phyloP scores from a whole-genome alignment of 2,329 filamentous ascomycete species.

The Falciphora oryzae region DNA sequence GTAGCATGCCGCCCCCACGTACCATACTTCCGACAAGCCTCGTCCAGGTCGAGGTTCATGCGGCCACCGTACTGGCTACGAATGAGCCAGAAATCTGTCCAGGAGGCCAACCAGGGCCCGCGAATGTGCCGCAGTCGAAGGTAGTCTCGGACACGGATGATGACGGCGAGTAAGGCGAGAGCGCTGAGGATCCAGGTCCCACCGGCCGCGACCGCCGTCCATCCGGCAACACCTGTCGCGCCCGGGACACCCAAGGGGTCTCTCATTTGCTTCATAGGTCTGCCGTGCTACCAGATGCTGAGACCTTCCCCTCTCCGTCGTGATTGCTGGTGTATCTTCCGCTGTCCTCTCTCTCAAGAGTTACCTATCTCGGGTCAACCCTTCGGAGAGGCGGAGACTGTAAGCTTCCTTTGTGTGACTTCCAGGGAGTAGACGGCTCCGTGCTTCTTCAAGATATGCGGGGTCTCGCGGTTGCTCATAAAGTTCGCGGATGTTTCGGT shows the following conservation, averaged over 20 bases:
- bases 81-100: constrained; percentile 26
- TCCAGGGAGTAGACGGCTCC: not conserved
- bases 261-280: not conserved
- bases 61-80: constrained; percentile 20
- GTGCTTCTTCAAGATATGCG: not conserved
- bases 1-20: not conserved
- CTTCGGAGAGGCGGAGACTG: not conserved
- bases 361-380: too few relatives aligned
- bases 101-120: constrained; percentile 22
- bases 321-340: not conserved
- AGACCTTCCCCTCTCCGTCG: not conserved
- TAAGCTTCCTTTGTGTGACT: not conserved
- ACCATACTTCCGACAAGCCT: constrained; percentile 20
- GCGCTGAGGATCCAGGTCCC: not conserved
- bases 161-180: constrained; percentile 3
- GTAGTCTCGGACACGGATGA: constrained; percentile 11
- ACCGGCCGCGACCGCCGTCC: too few relatives aligned
- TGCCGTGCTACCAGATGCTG: not conserved
- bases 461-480: not conserved
- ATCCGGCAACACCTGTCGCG: not conserved
- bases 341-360: not conserved
- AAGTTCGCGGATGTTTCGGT: too few relatives aligned
- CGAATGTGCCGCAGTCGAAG: constrained; percentile 23
- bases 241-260: not conserved
- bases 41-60: constrained; percentile 20